Evolutionary conservation across 306 rosid genomes (phyloP), one percentile per base, ranked within the genome.

Genomic region (Ziziphus jujuba): DNA sequence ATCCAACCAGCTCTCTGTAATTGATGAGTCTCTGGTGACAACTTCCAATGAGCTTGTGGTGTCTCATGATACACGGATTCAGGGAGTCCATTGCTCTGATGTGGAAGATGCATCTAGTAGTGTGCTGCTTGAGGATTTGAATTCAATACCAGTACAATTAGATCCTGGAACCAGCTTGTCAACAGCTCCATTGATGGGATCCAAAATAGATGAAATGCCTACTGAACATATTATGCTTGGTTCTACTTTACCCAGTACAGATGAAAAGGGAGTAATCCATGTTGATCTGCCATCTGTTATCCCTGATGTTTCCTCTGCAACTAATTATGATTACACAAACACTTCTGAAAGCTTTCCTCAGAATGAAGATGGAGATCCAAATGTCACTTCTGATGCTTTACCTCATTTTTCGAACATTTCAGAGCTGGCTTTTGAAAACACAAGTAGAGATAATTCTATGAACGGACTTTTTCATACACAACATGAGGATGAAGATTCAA

Each of bases 21-120:
- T 45, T 53, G 54, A 55, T 56, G 77, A 79, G 71, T 67, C 75
- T 60, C 72, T 33, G 58, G 81, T 61, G 58, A 66, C 71, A 36
- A 63, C 72, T 22, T 63, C 57, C 22, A 62, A 67, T 34, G 67
- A 75, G 75, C 61, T 55, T 81, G 69, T 67, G 57, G 61, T 56
- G 73, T 52, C 45, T 35, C 81, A 54, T 66, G 70, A 75, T 74
- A 51, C 72, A 23, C 54, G 13, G 66, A 75, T 75, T 66, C 61
- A 60, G 74, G 80, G 66, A 67, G 85, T 77, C 58, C 67, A 57
- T 70, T 56, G 57, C 72, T 76, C 74, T 72, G 80, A 56, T 74
- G 52, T 64, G 56, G 75, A 64, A 76, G 66, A 77, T 74, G 80
- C 66, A 61, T 76, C 87, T 23, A 59, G 80, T 60, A 73, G 65